Evolutionary conservation across 345 rosid genomes (phyloP), one percentile per base, ranked within the genome.

Genomic region (Melastoma malabathricum): DNA sequence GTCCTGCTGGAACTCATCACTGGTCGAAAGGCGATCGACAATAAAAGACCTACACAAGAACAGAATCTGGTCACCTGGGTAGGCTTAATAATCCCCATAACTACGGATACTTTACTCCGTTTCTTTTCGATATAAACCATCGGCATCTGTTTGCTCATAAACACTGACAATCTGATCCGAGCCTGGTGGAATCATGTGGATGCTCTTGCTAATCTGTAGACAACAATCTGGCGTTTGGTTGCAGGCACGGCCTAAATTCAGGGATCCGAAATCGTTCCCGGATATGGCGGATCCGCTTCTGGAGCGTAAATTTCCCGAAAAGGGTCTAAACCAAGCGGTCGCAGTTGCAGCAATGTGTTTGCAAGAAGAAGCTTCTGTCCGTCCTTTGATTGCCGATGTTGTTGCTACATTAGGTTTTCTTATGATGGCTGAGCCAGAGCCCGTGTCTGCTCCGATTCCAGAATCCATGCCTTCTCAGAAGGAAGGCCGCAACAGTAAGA

Each of bases 41-140:
- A 56, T 13, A 47, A 61, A 16, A 51, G 25, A 41, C 66, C 66
- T 1, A 57, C 17, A 6, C 51, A 52, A 3, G 60, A 67, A 62
- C 71, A 67, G 31, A 67, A 57, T 45, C 59, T 61, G 14, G 72
- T 62, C 59, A 10, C 59, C 39, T 68, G 72, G 72, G 72, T 68
- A 62, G 45, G 20, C 9, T 14, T 22, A 17, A 9, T 34, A 8
- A 34, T 34, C 13, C 18, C 49, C 34, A 10, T 13, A 5, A 43
- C 41, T 19, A 34, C 1, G 18, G 27, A 15, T 52, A 18, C 3
- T 9, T 15, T 22, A 22, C 4, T 22, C 25, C 25, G 25, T 22
- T 22, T 22, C 25, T 22, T 22, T 22, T 22, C 25, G 25, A 22
- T 22, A 22, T 22, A 22, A 22, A 4, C 25, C 25, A 22, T 22